Evolutionary conservation across 169 alveolate species (phyloP).

Genomic region (Amoebophrya sp.): DNA sequence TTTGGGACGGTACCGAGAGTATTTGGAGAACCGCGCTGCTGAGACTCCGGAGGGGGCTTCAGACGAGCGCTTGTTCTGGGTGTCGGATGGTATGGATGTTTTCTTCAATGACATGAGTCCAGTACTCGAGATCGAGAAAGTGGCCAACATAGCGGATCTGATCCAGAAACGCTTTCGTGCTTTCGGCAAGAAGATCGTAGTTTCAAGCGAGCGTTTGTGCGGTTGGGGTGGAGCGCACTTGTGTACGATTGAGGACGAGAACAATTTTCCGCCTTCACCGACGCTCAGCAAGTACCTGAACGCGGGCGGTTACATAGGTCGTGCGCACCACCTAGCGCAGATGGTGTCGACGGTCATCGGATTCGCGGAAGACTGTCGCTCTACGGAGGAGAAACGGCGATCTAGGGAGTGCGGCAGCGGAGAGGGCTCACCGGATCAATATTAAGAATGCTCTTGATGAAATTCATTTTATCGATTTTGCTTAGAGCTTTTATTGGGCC

Average conservation of each 20-base stretch:
- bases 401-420: not conserved
- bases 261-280: slow-evolving; percentile 37
- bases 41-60: not conserved
- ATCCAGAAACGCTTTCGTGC: not conserved
- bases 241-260: slow-evolving; percentile 42
- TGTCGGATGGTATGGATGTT: not conserved
- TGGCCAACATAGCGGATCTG: not conserved
- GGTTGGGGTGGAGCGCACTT: slow-evolving; percentile 53
- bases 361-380: not conserved
- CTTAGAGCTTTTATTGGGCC: no score
- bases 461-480: no score
- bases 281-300: slow-evolving; percentile 42
- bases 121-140: not conserved
- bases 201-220: slow-evolving; percentile 46
- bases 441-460: no score
- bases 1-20: not conserved
- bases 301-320: slow-evolving; percentile 37
- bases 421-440: slow-evolving; percentile 19
- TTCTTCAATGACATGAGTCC: not conserved
- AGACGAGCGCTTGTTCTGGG: not conserved
- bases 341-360: slow-evolving; percentile 32
- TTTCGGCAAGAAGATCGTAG: no score
- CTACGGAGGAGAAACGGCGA: not conserved
- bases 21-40: not conserved
- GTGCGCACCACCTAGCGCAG: slow-evolving; percentile 19